Evolutionary conservation across 2,329 filamentous ascomycete species (phyloP), one percentile per base, ranked within the genome.

Genomic region (Emergomyces pasteurianus): DNA sequence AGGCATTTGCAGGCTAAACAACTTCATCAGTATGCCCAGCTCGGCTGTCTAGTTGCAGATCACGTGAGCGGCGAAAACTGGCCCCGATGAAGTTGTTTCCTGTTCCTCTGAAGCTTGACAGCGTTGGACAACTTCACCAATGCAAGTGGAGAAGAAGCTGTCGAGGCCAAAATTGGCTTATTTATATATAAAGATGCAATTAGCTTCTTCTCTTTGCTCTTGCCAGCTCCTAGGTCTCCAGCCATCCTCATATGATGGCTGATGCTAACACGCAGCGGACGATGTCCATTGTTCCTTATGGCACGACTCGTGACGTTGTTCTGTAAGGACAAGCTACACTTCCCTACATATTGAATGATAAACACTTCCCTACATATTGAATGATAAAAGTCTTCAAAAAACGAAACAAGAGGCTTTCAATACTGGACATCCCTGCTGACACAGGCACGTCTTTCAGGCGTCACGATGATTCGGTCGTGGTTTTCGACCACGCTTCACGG

Each of bases 381-480:
- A 46, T 56, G 28, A 49, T 47, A 34, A 49, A 38, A 14, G 38
- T 58, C 50, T 28, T 58, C 26, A 43, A 42, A 56, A 7, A 9
- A 7, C 5, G 16, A 7, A 31, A 31, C 3, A 31, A 31, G 31
- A 31, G 31, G 7, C 26, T 59, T 34, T 9, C 3, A 23, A 34
- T 49, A 23, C 18, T 23, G 7, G 36, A 6, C 18, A 9, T 26
- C 23, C n/a, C 34, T 28, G 57, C 66, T 68, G 61, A 70, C 40
- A 36, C 26, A 52, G 31, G 31, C 36, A 58, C 47, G 47, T 49
- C 55, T 53, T 47, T 55, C 69, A 97, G 94, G 58, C 94, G 92
- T 64, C 91, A 96, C 73, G 88, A 90, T 70, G 90, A 96, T 76
- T 88, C 92, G 26, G 86, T 99, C 61, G 94, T 99, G 52, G 86